A percentile compares a stretch with the other conserved stretches of the same genome.
Evolutionary conservation across 2,329 filamentous ascomycete species (phyloP).

Genomic region (Epichloe elymi): DNA sequence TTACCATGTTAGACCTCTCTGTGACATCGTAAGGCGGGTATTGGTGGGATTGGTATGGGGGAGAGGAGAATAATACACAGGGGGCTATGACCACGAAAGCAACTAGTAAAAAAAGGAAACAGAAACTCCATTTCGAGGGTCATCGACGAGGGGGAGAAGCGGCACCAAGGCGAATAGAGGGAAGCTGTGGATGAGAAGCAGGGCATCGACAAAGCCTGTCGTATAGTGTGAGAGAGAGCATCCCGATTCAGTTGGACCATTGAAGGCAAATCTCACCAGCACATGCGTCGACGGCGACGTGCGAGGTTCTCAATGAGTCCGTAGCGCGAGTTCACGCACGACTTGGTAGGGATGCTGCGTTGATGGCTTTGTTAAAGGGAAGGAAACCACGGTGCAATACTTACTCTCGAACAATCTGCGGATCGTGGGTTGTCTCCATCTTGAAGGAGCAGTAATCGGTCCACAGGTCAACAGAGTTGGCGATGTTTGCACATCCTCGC

Average conservation of each 20-base stretch:
- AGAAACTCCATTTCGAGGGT: constrained; percentile 13
- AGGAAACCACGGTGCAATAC: constrained; percentile 54
- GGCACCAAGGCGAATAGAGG: constrained; percentile 18
- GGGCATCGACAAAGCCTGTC: constrained; percentile 44
- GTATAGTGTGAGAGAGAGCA: constrained; percentile 52
- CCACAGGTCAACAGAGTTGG: constrained; percentile 92
- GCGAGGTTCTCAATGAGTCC: constrained; percentile 18
- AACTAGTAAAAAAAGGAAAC: constrained; percentile 32
- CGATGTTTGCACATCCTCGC: constrained; percentile 83
- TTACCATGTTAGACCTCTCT: constrained; percentile 15
- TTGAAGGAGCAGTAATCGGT: constrained; percentile 97
- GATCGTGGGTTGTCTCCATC: constrained; percentile 90
- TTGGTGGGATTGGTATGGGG: constrained; percentile 4
- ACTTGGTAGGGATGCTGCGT: constrained; percentile 28
- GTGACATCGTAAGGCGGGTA: neutral
- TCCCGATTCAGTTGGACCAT: constrained; percentile 42
- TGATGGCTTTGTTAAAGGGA: constrained; percentile 48
- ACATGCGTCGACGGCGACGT: constrained; percentile 24
- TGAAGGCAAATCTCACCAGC: constrained; percentile 63
- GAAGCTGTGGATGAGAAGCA: constrained; percentile 25
- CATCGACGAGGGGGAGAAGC: constrained; percentile 21
- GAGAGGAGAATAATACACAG: constrained; percentile 44
- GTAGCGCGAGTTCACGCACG: constrained; percentile 23
- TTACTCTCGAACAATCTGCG: constrained; percentile 99
- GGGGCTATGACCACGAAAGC: constrained; percentile 34